Evolutionary conservation across 495 filamentous ascomycete genomes (phyloP), one percentile per base, ranked within the genome.

Genomic region (Aspergillus steynii): DNA sequence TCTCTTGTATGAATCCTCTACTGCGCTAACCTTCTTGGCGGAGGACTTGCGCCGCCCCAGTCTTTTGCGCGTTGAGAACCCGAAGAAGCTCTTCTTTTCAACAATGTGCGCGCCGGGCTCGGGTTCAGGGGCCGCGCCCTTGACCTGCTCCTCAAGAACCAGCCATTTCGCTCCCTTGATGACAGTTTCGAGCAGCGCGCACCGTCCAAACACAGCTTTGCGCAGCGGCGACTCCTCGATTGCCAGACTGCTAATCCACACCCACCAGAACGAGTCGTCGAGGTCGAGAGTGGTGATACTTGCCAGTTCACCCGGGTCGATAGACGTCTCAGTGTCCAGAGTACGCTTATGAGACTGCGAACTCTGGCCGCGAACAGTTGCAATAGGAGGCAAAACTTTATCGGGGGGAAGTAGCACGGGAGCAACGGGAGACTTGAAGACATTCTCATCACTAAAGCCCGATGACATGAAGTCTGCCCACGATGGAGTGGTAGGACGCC

Each of bases 231-330:
- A 87, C 73, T 99, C 95, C 66, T 99, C 95, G 6, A 85, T 89
- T 2, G 93, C 94, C 70, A 99, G 75, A 80, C 95, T 98, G 66
- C 85, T 95, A 82, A 98, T 97, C 95, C 95, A 99, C 28, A 98
- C 95, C 95, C 95, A 99, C 96, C 96, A 99, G 72, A 99, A 99
- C 0, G 93, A 88, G 70, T 98, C 95, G 68, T 99, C 95, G 10
- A 98, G 78, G 61, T 96, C 90, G 52, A 99, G 84, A 50, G 83
- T 82, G 32, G 83, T 88, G 64, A 98, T 96, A 65, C 91, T 97
- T 28, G 94, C 94, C 50, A 99, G 81, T 81, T 99, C 95, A 47
- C 92, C 95, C 3, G 94, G 96, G 57, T 96, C 92, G 3, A 97
- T 79, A 49, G 85, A 74, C 28, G 80, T 73, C 42, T 91, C 86